Evolutionary conservation across 805 yeast genomes (phyloP), one percentile per base, ranked within the genome.

Genomic region (Ogataea sp.): DNA sequence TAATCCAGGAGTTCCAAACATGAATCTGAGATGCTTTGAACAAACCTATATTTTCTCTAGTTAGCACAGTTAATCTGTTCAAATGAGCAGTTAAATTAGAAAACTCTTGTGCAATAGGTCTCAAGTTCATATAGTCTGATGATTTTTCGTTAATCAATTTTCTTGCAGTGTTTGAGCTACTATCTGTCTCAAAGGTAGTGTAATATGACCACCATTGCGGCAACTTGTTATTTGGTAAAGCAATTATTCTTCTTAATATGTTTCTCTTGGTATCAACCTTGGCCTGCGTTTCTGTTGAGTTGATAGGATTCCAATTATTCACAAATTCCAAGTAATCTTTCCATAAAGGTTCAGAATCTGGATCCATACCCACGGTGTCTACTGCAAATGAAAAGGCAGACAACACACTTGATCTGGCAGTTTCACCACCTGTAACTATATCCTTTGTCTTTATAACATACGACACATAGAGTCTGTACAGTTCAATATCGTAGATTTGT

Each of bases 301-400:
- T 77, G 15, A 76, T 70, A 3, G 95, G 89, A 36, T 77, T 78
- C 90, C 93, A 84, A 26, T 73, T 65, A 46, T 78, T 80, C 44
- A 88, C 69, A 51, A 87, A 88, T 9, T 72, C 79, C n/a, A 93
- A 55, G 55, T 86, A 93, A 49, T 84, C 93, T 36, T 70, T 67
- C 96, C 96, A 90, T 32, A 93, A 61, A 2, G 67, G 66, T 25
- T 83, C 80, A 16, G 89, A 73, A 27, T 73, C 67, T 5, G 82
- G 73, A 56, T 93, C 97, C 25, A 76, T 61, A 0, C 96, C 96
- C 37, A 89, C 85, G 43, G 78, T 74, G 23, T 71, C 77, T 16
- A 84, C 65, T 1, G 94, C 95, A 55, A 83, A 75, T 44, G 88
- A 94, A 56, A 80, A 90, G 1, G 96, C 95, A 53, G 79, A 82